phyloP scores from a whole-genome alignment of 139 green algal species.

The Chlorella sp. region DNA sequence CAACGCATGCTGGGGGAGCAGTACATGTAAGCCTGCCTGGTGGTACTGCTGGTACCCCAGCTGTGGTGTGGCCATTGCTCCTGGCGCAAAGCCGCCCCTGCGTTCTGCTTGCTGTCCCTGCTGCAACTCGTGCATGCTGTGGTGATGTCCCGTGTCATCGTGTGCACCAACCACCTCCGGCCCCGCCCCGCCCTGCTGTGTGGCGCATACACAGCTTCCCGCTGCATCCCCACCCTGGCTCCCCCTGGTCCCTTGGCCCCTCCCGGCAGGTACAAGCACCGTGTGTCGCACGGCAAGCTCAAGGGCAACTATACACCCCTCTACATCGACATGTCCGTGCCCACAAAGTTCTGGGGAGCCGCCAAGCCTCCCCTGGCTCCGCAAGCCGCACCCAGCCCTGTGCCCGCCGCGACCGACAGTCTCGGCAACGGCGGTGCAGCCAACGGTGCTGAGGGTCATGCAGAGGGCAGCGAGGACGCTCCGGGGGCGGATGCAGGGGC shows the following conservation, averaged over 20 bases:
- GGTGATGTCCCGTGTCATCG: neutral
- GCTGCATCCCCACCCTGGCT: too few species aligned
- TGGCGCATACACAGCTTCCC: too few species aligned
- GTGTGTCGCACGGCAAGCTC: neutral
- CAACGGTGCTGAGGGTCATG: neutral
- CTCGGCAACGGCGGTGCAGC: neutral
- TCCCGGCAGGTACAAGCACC: constrained; percentile 7
- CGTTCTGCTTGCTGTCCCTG: neutral
- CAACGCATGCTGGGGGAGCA: constrained; percentile 49
- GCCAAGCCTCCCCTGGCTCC: neutral
- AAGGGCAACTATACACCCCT: constrained; percentile 9
- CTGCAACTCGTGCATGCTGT: neutral
- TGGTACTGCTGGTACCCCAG: neutral
- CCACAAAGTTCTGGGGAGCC: neutral
- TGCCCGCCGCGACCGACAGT: neutral
- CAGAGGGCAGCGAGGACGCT: neutral
- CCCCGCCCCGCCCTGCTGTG: too few species aligned
- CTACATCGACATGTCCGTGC: constrained; percentile 21
- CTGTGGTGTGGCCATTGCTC: neutral
- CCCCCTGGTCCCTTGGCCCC: neutral
- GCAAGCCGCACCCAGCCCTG: neutral
- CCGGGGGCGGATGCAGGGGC: neutral
- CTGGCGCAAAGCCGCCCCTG: neutral
- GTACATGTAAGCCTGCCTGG: constrained; percentile 38
- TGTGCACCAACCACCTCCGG: too few species aligned